These are phyloP conservation scores for Mucor lusitanicus DNA, from an alignment of 371 early-diverging fungal genomes.

Conservation along the genomic window DNA sequence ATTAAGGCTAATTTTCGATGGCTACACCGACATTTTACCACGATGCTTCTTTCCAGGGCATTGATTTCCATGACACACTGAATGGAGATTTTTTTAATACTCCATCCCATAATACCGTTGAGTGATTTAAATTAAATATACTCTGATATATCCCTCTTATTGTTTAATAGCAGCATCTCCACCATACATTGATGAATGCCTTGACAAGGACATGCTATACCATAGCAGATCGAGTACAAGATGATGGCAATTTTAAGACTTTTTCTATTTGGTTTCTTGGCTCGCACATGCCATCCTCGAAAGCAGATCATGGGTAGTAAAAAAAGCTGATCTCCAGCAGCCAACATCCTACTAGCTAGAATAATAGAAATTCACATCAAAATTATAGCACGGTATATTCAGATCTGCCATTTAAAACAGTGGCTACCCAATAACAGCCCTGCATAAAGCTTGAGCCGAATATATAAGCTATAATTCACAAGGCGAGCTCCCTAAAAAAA, in stretches of 20 bases:
- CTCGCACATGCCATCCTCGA: neutral
- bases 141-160: neutral
- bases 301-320: neutral
- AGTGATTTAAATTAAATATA: neutral
- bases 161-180: too few relatives aligned
- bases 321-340: neutral
- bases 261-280: neutral
- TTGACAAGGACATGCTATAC: too few relatives aligned
- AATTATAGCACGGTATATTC: neutral
- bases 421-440: neutral
- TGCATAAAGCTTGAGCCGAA: neutral
- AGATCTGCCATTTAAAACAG: neutral
- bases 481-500: neutral
- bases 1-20: neutral
- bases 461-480: neutral
- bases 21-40: neutral
- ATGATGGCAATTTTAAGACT: neutral
- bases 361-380: neutral
- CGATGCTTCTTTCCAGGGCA: neutral
- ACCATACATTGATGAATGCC: too few relatives aligned
- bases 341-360: too few relatives aligned
- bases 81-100: neutral
- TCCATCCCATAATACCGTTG: neutral
- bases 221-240: neutral
- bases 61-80: neutral